phyloP scores from a whole-genome alignment of 768 basidiomycete species.

The Serendipita sp. region DNA sequence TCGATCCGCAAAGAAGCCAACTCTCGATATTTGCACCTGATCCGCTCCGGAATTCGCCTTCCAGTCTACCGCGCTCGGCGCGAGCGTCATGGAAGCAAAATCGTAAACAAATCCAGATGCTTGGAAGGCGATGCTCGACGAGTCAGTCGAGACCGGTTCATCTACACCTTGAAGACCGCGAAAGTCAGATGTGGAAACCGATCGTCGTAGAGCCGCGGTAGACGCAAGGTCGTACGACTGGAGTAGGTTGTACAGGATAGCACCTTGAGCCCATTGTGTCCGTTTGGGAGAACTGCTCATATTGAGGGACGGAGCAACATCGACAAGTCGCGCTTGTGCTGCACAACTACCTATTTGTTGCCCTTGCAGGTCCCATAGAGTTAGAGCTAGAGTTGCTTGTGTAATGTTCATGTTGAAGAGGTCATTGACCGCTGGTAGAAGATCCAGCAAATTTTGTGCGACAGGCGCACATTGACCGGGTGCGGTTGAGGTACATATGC shows the following conservation, averaged over 20 bases:
- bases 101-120: constrained; percentile 41
- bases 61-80: constrained; percentile 31
- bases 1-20: constrained; percentile 24
- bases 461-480: constrained; percentile 33
- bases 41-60: constrained; percentile 30
- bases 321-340: constrained; percentile 37
- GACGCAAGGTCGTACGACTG: constrained; percentile 32
- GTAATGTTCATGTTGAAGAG: constrained; percentile 35
- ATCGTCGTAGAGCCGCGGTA: constrained; percentile 28
- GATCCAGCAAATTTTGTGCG: constrained; percentile 35
- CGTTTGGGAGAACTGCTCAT: constrained; percentile 29
- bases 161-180: constrained; percentile 23
- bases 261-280: constrained; percentile 41
- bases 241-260: constrained; percentile 44
- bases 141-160: constrained; percentile 24
- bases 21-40: constrained; percentile 28
- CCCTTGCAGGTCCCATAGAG: constrained; percentile 37
- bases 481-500: constrained; percentile 37
- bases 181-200: constrained; percentile 38
- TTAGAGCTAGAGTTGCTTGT: constrained; percentile 27
- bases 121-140: constrained; percentile 25
- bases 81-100: constrained; percentile 40
- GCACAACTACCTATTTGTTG: constrained; percentile 32
- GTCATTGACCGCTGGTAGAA: constrained; percentile 35
- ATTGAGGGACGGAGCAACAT: constrained; percentile 34